Evolutionary conservation across 202 grass and related monocot genomes (phyloP), one percentile per base, ranked within the genome.

Genomic region (Elaeis oleifera): DNA sequence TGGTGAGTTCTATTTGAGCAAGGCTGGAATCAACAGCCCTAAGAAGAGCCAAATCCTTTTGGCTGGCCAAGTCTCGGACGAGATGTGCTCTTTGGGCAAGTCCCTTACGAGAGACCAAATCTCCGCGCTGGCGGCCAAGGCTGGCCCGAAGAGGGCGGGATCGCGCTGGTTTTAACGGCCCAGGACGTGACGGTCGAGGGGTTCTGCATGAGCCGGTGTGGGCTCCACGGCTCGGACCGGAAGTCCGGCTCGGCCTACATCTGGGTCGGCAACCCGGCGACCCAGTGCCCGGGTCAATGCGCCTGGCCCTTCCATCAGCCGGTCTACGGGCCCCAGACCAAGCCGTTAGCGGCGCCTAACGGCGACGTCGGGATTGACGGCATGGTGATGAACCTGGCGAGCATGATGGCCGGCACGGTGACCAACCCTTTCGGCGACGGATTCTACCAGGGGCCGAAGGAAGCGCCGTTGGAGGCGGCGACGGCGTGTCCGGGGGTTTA

Each of bases 161-260:
- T 95, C 27, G 83, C 75, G 50, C 39, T 90, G 56, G 71, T 90
- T 51, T 85, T 95, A 64, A 95, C 90, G 17, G 82, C 86, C 17
- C 56, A 70, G 64, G 85, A 90, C 61, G 83, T 95, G 44, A 73
- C 54, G 2, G 83, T 90, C 60, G 83, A 95, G 51, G 78, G 90
- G 0, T 90, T 95, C 80, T 95, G 90, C 85, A 53, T 77, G 77
- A 95, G 80, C 80, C 83, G 83, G 44, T 95, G 86, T 28, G 86
- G 65, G 19, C 39, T 54, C 19, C 89, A 89, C 73, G 73, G 70
- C 1, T 72, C 89, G 0, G 60, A 72, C 73, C 64, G 60, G 20
- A 31, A 25, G 2, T 16, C 39, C 49, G 63, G 66, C 20, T 29
- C 74, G 28, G 79, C 69, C 5, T 88, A 85, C 69, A 72, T 76